Conservation (phyloP, 2,329 filamentous ascomycete genomes). For the Alternaria tenuissima region DNA sequence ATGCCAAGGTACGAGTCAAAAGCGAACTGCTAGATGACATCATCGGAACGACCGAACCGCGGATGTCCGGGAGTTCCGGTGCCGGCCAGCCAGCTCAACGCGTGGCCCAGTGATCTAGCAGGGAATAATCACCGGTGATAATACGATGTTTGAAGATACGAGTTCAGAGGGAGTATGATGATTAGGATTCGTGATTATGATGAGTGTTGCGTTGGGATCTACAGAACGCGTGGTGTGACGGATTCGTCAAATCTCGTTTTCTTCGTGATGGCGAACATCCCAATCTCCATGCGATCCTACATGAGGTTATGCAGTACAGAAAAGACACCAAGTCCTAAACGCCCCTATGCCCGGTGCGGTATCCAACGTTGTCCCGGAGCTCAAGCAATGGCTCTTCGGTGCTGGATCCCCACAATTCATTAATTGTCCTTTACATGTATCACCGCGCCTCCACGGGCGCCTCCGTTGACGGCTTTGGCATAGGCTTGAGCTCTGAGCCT, state of each 20-base stretch:
- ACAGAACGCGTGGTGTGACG: background rate
- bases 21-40: background rate
- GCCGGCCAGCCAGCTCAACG: background rate
- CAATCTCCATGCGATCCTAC: background rate
- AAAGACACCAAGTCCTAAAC: background rate
- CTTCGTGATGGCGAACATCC: background rate
- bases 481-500: conserved; percentile 75
- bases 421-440: conserved; percentile 4
- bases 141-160: background rate
- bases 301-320: background rate
- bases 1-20: background rate
- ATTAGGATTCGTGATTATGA: background rate
- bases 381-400: background rate
- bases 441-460: conserved; percentile 38
- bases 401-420: conserved; percentile 8
- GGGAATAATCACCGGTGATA: background rate
- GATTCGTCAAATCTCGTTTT: background rate
- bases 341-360: background rate
- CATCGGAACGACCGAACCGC: background rate
- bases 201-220: background rate
- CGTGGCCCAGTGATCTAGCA: background rate
- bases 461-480: conserved; percentile 56
- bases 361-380: background rate
- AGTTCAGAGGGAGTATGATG: background rate
- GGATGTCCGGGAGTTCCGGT: background rate